phyloP scores from a whole-genome alignment of 139 green algal genomes.

The Pleodorina starrii region DNA sequence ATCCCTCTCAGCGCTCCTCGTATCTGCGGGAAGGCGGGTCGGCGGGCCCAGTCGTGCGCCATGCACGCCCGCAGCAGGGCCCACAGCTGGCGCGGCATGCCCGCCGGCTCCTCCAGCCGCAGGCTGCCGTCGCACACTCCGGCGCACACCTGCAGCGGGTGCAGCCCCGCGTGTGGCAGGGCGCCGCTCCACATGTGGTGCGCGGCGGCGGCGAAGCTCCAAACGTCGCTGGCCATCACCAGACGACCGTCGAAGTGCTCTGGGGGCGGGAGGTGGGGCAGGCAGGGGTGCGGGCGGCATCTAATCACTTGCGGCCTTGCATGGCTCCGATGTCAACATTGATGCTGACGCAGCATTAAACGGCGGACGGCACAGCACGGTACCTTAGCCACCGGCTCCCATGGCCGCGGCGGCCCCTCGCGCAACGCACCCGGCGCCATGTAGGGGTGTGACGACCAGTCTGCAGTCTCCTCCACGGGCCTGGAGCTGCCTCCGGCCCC shows the following conservation, averaged over 20 bases:
- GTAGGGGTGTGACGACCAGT: background rate
- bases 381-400: no score
- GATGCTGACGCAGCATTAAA: no score
- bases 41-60: background rate
- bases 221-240: background rate
- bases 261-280: background rate
- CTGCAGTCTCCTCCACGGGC: no score
- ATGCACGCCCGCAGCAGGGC: background rate
- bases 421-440: background rate
- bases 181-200: background rate
- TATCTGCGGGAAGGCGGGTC: background rate
- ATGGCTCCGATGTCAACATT: no score
- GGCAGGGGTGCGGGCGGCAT: no score
- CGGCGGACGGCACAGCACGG: no score
- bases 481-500: background rate
- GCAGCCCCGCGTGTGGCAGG: background rate
- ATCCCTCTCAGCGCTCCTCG: background rate
- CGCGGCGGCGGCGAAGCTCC: background rate
- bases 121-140: conserved; percentile 6
- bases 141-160: background rate
- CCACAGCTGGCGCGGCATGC: background rate
- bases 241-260: background rate
- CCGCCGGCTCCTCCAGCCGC: background rate
- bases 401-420: no score
- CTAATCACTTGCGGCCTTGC: no score